Evolutionary conservation across 2,329 filamentous ascomycete genomes (phyloP).

Genomic region (Penicillium sp.): DNA sequence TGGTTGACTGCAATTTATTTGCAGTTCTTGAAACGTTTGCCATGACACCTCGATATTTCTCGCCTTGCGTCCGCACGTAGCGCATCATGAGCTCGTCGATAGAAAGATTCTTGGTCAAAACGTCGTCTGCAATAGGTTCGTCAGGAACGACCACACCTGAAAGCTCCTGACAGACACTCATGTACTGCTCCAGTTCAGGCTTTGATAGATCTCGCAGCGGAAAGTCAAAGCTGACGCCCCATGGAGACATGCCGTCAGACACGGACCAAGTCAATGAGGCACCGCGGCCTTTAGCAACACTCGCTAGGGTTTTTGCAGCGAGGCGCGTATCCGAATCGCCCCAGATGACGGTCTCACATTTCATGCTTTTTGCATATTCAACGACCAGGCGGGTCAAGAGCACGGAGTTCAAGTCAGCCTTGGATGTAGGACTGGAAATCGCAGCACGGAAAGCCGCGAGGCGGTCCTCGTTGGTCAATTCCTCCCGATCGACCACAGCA

Average conservation of each 20-base stretch:
- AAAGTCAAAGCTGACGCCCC: constrained; percentile 61
- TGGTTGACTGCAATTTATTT: constrained; percentile 61
- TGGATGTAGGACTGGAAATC: constrained; percentile 68
- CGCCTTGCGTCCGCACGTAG: constrained; percentile 82
- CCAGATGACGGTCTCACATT: constrained; percentile 68
- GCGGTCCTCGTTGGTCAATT: constrained; percentile 36
- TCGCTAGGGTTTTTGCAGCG: constrained; percentile 76
- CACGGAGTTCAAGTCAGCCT: constrained; percentile 64
- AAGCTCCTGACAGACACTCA: constrained; percentile 49
- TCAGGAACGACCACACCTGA: constrained; percentile 43
- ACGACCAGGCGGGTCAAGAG: constrained; percentile 68
- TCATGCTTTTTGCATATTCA: constrained; percentile 52
- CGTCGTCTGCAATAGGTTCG: constrained; percentile 30
- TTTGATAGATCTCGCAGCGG: constrained; percentile 80
- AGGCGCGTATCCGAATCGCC: constrained; percentile 83
- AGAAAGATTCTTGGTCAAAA: constrained; percentile 56
- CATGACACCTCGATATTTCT: constrained; percentile 82
- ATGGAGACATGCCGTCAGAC: constrained; percentile 63
- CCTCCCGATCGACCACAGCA: constrained; percentile 22
- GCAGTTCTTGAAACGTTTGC: constrained; percentile 91
- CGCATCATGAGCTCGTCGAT: constrained; percentile 87
- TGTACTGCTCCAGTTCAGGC: constrained; percentile 68
- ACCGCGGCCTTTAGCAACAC: constrained; percentile 86
- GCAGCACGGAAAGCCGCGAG: constrained; percentile 53
- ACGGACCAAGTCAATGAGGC: constrained; percentile 76